These are phyloP conservation scores for Russula sp. DNA, from an alignment of 768 basidiomycete genomes.

Conservation along the genomic window DNA sequence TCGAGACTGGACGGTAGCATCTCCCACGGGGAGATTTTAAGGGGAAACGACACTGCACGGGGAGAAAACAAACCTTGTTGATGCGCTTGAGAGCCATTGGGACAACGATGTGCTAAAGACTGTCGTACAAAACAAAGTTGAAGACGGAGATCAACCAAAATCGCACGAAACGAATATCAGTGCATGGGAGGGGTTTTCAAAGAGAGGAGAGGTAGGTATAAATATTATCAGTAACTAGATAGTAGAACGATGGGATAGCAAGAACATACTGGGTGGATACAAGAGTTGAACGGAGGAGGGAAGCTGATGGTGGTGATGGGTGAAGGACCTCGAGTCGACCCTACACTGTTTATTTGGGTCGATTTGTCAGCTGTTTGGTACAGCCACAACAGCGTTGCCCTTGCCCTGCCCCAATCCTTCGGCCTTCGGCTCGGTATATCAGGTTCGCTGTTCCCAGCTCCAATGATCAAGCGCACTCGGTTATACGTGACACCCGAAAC, in stretches of 20 bases:
- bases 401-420: too few relatives aligned
- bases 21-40: neutral
- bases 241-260: neutral
- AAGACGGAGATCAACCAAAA: constrained; percentile 39
- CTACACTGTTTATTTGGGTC: constrained; percentile 38
- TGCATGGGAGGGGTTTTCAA: constrained; percentile 9
- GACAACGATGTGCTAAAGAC: constrained; percentile 17
- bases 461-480: too few relatives aligned
- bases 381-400: constrained; percentile 19
- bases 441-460: too few relatives aligned
- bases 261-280: constrained; percentile 33
- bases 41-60: neutral
- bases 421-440: too few relatives aligned
- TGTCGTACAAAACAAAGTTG: constrained; percentile 35
- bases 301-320: constrained; percentile 31
- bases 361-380: constrained; percentile 42
- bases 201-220: neutral
- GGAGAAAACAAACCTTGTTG: constrained; percentile 74
- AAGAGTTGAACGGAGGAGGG: constrained; percentile 36
- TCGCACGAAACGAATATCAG: constrained; percentile 34
- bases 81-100: constrained; percentile 98
- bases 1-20: constrained; percentile 4
- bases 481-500: too few relatives aligned
- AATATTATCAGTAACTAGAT: constrained; percentile 9
- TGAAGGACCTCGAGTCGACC: constrained; percentile 29